Base-by-base conservation (phyloP, 768 basidiomycete genomes). In the Epithele typhae region DNA sequence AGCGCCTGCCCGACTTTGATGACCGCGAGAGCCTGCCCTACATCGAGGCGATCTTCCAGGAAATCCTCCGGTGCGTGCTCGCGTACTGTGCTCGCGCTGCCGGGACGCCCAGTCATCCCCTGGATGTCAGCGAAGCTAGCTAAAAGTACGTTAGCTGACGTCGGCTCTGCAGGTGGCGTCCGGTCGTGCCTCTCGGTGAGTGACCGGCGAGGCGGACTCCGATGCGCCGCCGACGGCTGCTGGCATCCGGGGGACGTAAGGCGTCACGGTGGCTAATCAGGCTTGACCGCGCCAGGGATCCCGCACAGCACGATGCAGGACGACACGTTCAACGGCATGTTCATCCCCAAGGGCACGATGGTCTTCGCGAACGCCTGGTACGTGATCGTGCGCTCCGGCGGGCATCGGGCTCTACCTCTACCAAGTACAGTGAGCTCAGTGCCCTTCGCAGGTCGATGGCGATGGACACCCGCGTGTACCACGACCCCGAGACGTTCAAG, bases 401-500 rank as follows among this genome's bases (percentile, higher is more conserved):
- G n/a, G n/a, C n/a, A n/a, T n/a, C n/a, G n/a, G n/a, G n/a, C n/a
- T n/a, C n/a, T n/a, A n/a, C n/a, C n/a, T n/a, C n/a, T n/a, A n/a
- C n/a, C n/a, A n/a, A n/a, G n/a, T n/a, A n/a, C n/a, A n/a, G n/a
- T n/a, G n/a, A n/a, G n/a, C n/a, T n/a, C n/a, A n/a, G n/a, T n/a
- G n/a, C n/a, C 4, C 10, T 21, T 5, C 23, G 9, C 48, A 61
- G 62, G 63, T 55, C 48, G 21, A 61, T 64, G 43, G 51, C 58
- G n/a, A 57, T 57, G 46, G 55, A 63, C 43, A 40, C 45, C n/a
- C 44, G 44, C 2, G 38, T 54, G 19, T 80, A 73, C 54, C 57
- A 68, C n/a, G 57, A 77, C 27, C 73, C 78, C 15, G 63, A 71
- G 15, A 55, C 48, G 21, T 80, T 80, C 60, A 60, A 58, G 19